Evolutionary conservation across 305 asterid genomes (phyloP).

Genomic region (Fraxinus paxiana): DNA sequence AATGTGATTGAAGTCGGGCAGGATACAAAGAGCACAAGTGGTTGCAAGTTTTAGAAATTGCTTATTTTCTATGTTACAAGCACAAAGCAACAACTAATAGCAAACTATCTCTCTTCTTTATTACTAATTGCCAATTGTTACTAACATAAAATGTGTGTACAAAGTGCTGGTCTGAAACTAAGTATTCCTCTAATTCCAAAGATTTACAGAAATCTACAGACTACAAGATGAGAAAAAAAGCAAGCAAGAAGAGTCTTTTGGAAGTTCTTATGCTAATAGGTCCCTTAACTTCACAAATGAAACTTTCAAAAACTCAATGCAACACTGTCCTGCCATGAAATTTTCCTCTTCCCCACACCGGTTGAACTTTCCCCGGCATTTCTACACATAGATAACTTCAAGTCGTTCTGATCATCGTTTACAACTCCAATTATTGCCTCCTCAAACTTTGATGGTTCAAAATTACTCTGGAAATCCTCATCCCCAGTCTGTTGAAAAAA

Average conservation of each 20-base stretch:
- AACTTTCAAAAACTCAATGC: slow-evolving; percentile 56
- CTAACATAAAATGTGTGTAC: not conserved
- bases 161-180: not conserved
- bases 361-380: slow-evolving; percentile 62
- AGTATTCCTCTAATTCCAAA: not conserved
- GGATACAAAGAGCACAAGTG: not conserved
- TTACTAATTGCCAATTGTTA: not conserved
- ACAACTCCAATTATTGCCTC: slow-evolving; percentile 43
- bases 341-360: slow-evolving; percentile 62
- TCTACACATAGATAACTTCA: slow-evolving; percentile 57
- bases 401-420: slow-evolving; percentile 54
- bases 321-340: slow-evolving; percentile 82
- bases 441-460: slow-evolving; percentile 38
- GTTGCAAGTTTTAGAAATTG: not conserved
- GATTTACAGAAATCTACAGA: not conserved
- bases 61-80: not conserved
- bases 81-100: not conserved
- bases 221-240: not conserved
- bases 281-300: not conserved
- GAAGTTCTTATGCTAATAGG: not conserved
- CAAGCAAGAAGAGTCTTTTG: not conserved
- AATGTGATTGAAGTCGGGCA: not conserved
- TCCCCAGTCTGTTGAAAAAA: slow-evolving; percentile 48
- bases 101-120: not conserved
- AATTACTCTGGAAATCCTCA: slow-evolving; percentile 48